A percentile compares a stretch with the other conserved stretches of the same genome.
Conservation (phyloP, 1,284 basidiomycete species). For the Inonotus hispidus region DNA sequence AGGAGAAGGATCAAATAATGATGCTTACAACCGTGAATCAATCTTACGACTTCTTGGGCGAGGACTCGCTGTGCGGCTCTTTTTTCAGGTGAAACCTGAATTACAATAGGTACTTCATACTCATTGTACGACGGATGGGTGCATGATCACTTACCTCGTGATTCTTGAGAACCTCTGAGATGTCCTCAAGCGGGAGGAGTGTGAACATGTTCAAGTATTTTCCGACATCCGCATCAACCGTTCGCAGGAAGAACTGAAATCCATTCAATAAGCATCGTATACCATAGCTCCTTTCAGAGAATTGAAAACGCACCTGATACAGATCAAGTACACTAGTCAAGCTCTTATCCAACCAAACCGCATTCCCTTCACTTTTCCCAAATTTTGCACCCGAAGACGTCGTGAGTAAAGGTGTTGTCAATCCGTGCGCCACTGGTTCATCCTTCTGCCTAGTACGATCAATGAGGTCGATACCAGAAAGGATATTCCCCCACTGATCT, state of each 20-base stretch:
- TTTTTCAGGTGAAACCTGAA: conserved; percentile 47
- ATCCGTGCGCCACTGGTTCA: conserved; percentile 42
- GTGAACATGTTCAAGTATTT: conserved; percentile 84
- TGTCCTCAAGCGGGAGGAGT: conserved; percentile 57
- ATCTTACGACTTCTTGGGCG: conserved; percentile 83
- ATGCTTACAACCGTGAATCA: conserved; percentile 75
- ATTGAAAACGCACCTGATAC: conserved; percentile 65
- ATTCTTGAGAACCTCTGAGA: conserved; percentile 50
- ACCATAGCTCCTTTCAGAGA: neutral
- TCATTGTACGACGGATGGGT: conserved; percentile 14
- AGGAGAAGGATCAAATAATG: neutral
- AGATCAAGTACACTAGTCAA: conserved; percentile 85
- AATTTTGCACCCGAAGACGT: conserved; percentile 92
- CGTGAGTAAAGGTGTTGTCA: conserved; percentile 93
- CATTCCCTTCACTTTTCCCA: conserved; percentile 96
- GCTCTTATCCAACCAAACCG: conserved; percentile 79
- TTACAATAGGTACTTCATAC: neutral
- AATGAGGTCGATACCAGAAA: conserved; percentile 89
- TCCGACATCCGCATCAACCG: conserved; percentile 78
- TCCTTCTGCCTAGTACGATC: conserved; percentile 37
- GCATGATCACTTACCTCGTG: conserved; percentile 44
- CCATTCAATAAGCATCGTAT: conserved; percentile 3
- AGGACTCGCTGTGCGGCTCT: conserved; percentile 74
- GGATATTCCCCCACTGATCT: conserved; percentile 99
- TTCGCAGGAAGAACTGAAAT: conserved; percentile 81